Base-by-base conservation (phyloP, 2,329 filamentous ascomycete species). In the Grosmannia clavigera region DNA sequence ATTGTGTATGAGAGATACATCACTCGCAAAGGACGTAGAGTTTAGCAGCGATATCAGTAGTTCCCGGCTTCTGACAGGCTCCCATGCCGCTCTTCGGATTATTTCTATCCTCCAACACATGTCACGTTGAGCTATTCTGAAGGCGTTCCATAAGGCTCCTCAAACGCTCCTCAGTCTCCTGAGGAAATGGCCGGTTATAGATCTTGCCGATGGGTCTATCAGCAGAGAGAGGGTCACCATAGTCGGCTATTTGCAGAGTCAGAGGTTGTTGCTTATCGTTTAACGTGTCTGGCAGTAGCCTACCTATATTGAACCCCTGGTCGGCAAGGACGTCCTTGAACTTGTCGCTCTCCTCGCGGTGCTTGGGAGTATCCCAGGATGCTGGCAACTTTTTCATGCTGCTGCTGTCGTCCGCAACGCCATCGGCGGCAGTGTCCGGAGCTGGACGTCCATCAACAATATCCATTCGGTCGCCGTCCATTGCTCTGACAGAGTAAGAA, bases 291-390 rank as follows among this genome's bases (percentile, higher is more conserved):
- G 10, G 10, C 7, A 25, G 5, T 14, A 35, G 27, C 59, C 65
- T 68, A 80, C 79, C 70, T 6, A 75, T 72, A 59, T 74, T 76
- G 65, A 81, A 81, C 11, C 72, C 71, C 52, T 73, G 71, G 62
- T 81, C 78, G 1, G 69, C 61, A 0, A 82, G 71, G 25, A 67
- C 74, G 2, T 69, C 60, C 52, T 71, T 75, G 11, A 69, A 66
- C 5, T 63, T 58, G 5, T 79, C 74, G 48, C 68, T 70, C 53
- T 81, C 78, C 9, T 81, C 77, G 54, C 68, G 73, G 58, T 69
- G 69, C 66, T 75, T 68, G 54, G 69, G 67, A 27, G 64, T 66
- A 50, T 69, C 68, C 63, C 69, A 68, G 4, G 62, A 50, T 3
- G 59, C 58, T 33, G 52, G 55, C 9, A 43, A 33, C 31, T 54